Conservation (phyloP, 352 stramenopile species). For the Phytopythium litorale region DNA sequence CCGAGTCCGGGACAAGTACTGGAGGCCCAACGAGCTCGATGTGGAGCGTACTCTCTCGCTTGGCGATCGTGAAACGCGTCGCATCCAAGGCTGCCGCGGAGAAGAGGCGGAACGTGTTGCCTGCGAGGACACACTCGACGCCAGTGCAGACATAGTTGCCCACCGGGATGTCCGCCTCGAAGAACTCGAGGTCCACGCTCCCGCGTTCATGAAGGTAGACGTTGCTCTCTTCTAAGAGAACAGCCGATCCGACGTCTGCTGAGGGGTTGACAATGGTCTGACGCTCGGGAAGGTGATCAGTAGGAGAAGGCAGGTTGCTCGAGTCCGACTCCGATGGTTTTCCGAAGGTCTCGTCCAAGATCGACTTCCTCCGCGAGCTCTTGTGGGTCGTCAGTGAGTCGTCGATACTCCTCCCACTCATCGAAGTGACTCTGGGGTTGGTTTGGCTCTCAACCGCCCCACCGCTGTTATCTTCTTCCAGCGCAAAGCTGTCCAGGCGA, state of each 20-base stretch:
- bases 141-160: constrained; percentile 48
- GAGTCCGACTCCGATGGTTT: background rate
- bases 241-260: background rate
- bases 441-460: background rate
- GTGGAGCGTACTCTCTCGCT: constrained; percentile 47
- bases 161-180: constrained; percentile 36
- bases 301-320: background rate
- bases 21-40: constrained; percentile 43
- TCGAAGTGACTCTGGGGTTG: background rate
- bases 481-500: constrained; percentile 15
- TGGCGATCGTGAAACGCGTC: constrained; percentile 43
- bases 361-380: background rate
- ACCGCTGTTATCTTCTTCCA: constrained; percentile 6
- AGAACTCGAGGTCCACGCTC: constrained; percentile 44
- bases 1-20: constrained; percentile 36
- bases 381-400: background rate
- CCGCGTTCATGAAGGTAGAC: constrained; percentile 61
- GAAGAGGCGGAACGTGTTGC: constrained; percentile 48
- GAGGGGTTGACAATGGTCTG: background rate
- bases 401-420: background rate
- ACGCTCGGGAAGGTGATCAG: background rate
- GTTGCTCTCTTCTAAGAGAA: constrained; percentile 49
- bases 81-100: constrained; percentile 19
- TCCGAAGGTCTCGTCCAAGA: constrained; percentile 1
- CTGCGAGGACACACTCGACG: constrained; percentile 54